These are phyloP conservation scores for Bryoerythrophyllum caledonicum DNA, from an alignment of 225 moss, liverwort and hornwort genomes.

Conservation along the genomic window DNA sequence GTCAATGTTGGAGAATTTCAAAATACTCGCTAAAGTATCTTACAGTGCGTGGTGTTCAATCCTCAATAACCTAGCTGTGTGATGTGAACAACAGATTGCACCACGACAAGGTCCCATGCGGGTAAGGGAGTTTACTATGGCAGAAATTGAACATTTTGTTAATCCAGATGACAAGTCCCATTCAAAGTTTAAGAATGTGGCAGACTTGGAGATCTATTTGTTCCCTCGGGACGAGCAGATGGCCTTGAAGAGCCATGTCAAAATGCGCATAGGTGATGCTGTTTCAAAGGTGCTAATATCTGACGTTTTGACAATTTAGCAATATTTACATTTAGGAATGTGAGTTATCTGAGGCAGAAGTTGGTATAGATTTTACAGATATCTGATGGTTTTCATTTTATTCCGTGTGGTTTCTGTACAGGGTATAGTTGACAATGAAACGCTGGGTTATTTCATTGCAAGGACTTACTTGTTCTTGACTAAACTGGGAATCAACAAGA, in stretches of 20 bases:
- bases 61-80: neutral
- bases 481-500: conserved; percentile 76
- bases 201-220: conserved; percentile 60
- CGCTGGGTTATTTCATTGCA: conserved; percentile 91
- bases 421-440: conserved; percentile 93
- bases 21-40: neutral
- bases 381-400: neutral
- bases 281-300: conserved; percentile 55
- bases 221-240: conserved; percentile 69
- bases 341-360: neutral
- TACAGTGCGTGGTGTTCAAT: neutral
- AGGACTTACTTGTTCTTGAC: conserved; percentile 89
- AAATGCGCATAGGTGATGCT: conserved; percentile 75
- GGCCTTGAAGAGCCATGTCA: conserved; percentile 53
- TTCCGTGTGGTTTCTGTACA: conserved; percentile 24
- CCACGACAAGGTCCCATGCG: conserved; percentile 87
- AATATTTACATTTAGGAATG: neutral
- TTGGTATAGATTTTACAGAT: neutral
- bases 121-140: conserved; percentile 88
- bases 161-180: conserved; percentile 88
- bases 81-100: conserved; percentile 53
- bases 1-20: neutral
- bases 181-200: conserved; percentile 72
- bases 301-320: neutral
- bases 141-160: conserved; percentile 95